Conservation (phyloP, 257 asterid species). For the Solanum verrucosum region DNA sequence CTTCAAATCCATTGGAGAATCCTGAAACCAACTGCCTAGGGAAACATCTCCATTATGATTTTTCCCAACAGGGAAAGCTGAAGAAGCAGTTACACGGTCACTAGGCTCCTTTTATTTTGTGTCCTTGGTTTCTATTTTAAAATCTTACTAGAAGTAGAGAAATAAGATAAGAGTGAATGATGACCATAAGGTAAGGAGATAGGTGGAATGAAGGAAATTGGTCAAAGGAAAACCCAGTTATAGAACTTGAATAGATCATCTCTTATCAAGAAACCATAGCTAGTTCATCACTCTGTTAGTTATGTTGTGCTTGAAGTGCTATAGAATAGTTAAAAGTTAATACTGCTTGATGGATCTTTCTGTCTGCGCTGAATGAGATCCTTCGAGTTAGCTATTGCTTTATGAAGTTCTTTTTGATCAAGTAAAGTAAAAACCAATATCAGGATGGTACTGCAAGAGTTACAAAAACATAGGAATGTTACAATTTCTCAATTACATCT, state of each 20-base stretch:
- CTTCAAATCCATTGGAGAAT: slow-evolving; percentile 12
- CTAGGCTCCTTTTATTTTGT: neutral
- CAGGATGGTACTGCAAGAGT: neutral
- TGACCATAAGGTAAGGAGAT: neutral
- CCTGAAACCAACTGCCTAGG: slow-evolving; percentile 7
- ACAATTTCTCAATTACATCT: neutral
- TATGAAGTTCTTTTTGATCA: neutral
- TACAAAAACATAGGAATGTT: neutral
- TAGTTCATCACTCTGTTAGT: neutral
- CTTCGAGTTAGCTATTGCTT: neutral
- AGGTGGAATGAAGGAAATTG: neutral
- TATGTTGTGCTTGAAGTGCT: neutral
- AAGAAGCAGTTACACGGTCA: slow-evolving; percentile 6
- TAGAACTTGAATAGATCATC: neutral
- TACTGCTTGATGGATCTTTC: neutral
- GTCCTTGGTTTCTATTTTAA: neutral
- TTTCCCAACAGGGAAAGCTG: slow-evolving; percentile 16
- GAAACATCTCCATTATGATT: slow-evolving; percentile 13
- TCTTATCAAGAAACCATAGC: neutral
- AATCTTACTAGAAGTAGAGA: neutral
- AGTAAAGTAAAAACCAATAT: neutral
- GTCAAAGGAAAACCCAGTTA: neutral
- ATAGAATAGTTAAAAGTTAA: neutral
- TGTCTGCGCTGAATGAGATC: neutral
- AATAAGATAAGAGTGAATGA: neutral